Evolutionary conservation across 306 rosid genomes (phyloP).

Genomic region (Echinosophora koreensis): DNA sequence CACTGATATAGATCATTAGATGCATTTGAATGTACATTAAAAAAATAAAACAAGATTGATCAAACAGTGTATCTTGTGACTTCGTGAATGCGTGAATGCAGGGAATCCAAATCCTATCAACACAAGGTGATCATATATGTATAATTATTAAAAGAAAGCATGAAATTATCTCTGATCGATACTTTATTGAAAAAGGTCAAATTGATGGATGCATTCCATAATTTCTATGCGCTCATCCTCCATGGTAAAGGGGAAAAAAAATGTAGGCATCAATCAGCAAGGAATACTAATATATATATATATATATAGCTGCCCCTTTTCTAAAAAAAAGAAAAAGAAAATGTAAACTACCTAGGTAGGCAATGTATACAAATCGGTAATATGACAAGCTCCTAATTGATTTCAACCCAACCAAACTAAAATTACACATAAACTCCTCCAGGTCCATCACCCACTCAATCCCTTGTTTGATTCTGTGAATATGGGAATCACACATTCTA

Average conservation of each 20-base stretch:
- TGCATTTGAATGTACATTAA: no score
- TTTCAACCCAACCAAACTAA: slow-evolving; percentile 43
- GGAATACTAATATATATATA: background rate
- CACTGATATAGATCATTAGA: no score
- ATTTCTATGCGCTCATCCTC: background rate
- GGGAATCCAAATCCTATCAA: no score
- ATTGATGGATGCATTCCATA: slow-evolving; percentile 32
- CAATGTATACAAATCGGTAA: slow-evolving; percentile 49
- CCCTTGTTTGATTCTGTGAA: slow-evolving; percentile 38
- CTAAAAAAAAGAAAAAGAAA: slow-evolving; percentile 22
- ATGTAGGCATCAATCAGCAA: slow-evolving; percentile 14
- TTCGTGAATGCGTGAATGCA: no score
- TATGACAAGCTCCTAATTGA: slow-evolving; percentile 44
- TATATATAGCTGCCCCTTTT: slow-evolving; percentile 14
- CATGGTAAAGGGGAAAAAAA: no score
- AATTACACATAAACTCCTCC: slow-evolving; percentile 29
- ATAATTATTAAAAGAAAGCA: slow-evolving; percentile 7
- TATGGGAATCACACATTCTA: slow-evolving; percentile 41
- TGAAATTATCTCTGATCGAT: slow-evolving; percentile 13
- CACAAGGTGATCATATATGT: no score
- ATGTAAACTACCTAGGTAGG: slow-evolving; percentile 41
- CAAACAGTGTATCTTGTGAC: no score
- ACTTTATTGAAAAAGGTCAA: slow-evolving; percentile 32
- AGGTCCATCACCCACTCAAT: slow-evolving; percentile 29
- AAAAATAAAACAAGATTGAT: no score